Evolutionary conservation across 345 rosid species (phyloP).

Genomic region (Cardamine resedifolia): DNA sequence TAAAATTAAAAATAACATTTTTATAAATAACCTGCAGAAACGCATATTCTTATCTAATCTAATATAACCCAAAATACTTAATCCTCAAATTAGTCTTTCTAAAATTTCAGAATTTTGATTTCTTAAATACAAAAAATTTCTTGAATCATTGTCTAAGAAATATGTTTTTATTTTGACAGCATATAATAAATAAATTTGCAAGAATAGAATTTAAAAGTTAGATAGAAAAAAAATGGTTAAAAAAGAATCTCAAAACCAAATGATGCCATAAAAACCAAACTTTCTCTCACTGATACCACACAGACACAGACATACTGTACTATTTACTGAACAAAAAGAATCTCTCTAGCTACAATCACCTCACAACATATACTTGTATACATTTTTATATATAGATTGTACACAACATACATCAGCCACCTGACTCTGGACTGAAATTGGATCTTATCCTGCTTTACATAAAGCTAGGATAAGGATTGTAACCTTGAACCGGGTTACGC

Average conservation of each 20-base stretch:
- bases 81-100: too few species aligned
- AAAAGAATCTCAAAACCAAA: slow-evolving; percentile 9
- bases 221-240: neutral
- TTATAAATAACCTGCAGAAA: too few species aligned
- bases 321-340: slow-evolving; percentile 32
- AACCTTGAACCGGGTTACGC: slow-evolving; percentile 27
- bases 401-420: slow-evolving; percentile 22
- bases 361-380: slow-evolving; percentile 33
- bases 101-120: too few species aligned
- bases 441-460: slow-evolving; percentile 19
- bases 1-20: too few species aligned
- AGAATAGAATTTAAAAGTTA: too few species aligned
- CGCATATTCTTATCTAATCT: too few species aligned
- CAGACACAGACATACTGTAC: slow-evolving; percentile 2
- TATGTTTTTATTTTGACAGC: too few species aligned
- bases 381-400: slow-evolving; percentile 20
- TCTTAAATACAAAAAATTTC: too few species aligned
- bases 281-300: slow-evolving; percentile 18
- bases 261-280: slow-evolving; percentile 8
- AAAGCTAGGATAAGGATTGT: slow-evolving; percentile 35
- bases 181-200: too few species aligned
- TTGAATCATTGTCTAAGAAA: too few species aligned
- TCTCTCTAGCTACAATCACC: slow-evolving; percentile 29
- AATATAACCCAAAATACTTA: too few species aligned
- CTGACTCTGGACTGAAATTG: slow-evolving; percentile 1